Percentiles rank a stretch among this genome's conserved stretches.
phyloP scores from a whole-genome alignment of 345 rosid species.

The Populus pruinosa region DNA sequence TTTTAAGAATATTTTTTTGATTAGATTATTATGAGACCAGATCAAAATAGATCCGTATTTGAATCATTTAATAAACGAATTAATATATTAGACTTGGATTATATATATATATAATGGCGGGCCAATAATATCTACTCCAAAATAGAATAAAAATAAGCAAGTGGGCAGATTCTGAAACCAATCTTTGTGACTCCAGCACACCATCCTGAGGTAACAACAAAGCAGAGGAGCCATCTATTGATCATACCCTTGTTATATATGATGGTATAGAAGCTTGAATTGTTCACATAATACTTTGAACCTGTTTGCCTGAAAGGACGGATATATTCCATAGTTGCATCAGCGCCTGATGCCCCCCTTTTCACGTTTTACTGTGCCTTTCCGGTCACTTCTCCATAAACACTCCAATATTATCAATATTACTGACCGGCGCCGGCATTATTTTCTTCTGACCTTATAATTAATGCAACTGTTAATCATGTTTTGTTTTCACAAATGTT shows the following conservation, averaged over 20 bases:
- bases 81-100: too few relatives aligned
- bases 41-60: too few relatives aligned
- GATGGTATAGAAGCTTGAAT: not conserved
- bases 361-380: not conserved
- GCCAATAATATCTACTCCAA: not conserved
- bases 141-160: conserved; percentile 23
- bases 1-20: too few relatives aligned
- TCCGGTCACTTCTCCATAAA: not conserved
- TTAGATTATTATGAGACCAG: too few relatives aligned
- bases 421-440: not conserved
- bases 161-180: conserved; percentile 11
- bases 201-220: conserved; percentile 4
- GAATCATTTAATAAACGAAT: too few relatives aligned
- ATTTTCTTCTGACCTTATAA: not conserved
- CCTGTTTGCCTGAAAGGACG: conserved; percentile 5
- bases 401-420: not conserved
- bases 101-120: too few relatives aligned
- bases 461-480: not conserved
- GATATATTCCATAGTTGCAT: not conserved
- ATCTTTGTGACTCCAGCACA: not conserved
- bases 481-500: not conserved
- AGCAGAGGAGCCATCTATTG: not conserved
- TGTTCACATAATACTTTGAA: conserved; percentile 2
- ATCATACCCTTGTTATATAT: conserved; percentile 1
- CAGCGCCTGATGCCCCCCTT: not conserved